A percentile compares a stretch with the other conserved stretches of the same genome.
phyloP scores from a whole-genome alignment of 140 eudicot genomes.

The Erigeron philadelphicus region DNA sequence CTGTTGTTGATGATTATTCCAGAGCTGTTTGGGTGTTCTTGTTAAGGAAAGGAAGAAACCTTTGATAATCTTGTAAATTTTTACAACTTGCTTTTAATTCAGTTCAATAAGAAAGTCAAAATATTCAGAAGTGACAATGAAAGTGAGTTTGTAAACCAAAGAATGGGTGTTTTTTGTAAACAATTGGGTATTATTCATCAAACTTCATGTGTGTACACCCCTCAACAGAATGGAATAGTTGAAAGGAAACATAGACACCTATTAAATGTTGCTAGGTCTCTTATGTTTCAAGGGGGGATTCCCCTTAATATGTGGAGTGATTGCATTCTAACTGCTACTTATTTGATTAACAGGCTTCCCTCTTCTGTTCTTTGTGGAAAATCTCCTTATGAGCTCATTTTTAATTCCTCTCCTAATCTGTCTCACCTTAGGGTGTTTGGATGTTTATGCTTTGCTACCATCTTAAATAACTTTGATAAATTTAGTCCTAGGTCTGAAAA shows the following conservation, averaged over 20 bases:
- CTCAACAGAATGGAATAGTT: background rate
- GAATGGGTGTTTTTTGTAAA: background rate
- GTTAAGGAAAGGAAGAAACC: background rate
- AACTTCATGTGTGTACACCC: background rate
- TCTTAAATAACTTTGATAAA: background rate
- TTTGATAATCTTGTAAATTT: too few species aligned
- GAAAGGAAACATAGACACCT: background rate
- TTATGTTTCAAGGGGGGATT: too few species aligned
- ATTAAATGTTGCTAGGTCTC: background rate
- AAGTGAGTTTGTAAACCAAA: background rate
- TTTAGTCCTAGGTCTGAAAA: too few species aligned
- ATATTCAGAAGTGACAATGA: background rate
- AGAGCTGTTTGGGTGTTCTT: too few species aligned
- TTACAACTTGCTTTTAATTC: too few species aligned
- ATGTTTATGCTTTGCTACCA: background rate
- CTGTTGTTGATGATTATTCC: too few species aligned
- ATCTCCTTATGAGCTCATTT: too few species aligned
- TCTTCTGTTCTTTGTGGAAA: background rate
- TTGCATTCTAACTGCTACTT: background rate
- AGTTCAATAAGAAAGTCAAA: too few species aligned
- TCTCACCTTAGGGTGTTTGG: background rate
- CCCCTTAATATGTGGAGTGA: too few species aligned
- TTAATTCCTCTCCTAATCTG: background rate
- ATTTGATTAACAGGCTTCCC: background rate
- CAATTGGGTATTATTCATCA: background rate